Conservation (phyloP, 345 rosid genomes). For the Ceriops zippeliana region DNA sequence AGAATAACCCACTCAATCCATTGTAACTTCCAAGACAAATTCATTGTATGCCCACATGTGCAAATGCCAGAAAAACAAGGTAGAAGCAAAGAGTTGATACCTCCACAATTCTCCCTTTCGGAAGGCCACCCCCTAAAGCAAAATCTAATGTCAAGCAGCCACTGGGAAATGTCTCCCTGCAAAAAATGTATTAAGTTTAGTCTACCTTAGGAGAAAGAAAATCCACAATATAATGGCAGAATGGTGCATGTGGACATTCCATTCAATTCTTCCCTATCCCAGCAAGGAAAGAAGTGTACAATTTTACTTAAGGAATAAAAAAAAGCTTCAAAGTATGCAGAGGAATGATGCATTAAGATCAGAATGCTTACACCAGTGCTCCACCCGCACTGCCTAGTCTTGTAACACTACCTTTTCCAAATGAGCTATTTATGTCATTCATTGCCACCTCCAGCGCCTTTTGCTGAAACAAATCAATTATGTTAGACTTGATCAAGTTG, state of each 20-base stretch:
- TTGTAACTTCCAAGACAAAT: neutral
- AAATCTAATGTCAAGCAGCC: constrained; percentile 90
- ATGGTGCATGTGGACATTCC: neutral
- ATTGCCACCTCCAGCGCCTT: constrained; percentile 92
- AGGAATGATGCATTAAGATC: neutral
- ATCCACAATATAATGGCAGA: neutral
- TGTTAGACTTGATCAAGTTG: neutral
- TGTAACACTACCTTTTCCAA: constrained; percentile 94
- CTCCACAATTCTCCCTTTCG: constrained; percentile 95
- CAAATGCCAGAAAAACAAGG: neutral
- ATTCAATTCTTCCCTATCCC: constrained; percentile 2
- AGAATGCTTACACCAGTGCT: constrained; percentile 72
- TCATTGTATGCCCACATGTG: neutral
- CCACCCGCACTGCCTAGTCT: constrained; percentile 96
- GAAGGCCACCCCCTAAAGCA: constrained; percentile 96
- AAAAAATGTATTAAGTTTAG: constrained; percentile 18
- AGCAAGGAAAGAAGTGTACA: neutral
- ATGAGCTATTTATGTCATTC: constrained; percentile 83
- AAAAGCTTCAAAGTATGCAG: neutral
- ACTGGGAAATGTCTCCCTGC: constrained; percentile 90
- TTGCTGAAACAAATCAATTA: constrained; percentile 48
- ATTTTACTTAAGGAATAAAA: neutral
- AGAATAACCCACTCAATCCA: neutral
- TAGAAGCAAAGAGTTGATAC: constrained; percentile 27
- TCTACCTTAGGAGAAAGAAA: neutral